Conservation (phyloP, 257 asterid species). For the Nemophila menziesii region DNA sequence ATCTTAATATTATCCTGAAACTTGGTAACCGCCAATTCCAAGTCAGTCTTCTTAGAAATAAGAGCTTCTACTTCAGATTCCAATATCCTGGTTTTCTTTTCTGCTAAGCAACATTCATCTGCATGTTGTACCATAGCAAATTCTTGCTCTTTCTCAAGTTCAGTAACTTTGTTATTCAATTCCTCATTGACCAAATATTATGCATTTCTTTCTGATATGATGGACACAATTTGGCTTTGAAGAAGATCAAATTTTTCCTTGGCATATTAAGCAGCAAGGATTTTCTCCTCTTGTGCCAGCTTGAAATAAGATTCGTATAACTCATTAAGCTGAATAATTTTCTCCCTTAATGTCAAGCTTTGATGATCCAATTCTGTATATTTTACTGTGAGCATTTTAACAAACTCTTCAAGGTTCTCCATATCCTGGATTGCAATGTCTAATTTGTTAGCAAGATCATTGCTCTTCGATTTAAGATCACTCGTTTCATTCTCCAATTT, state of each 20-base stretch:
- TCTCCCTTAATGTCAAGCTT: conserved; percentile 48
- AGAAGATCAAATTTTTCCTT: conserved; percentile 54
- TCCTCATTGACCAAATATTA: conserved; percentile 47
- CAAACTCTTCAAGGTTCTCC: conserved; percentile 55
- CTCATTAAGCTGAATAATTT: conserved; percentile 49
- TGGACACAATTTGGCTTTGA: conserved; percentile 26
- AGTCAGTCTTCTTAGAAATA: conserved; percentile 47
- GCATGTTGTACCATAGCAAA: conserved; percentile 82
- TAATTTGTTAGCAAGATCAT: conserved; percentile 35
- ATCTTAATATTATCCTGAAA: conserved; percentile 46
- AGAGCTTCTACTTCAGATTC: conserved; percentile 58
- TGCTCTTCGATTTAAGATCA: conserved; percentile 42
- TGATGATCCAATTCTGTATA: conserved; percentile 62
- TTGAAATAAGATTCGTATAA: conserved; percentile 52
- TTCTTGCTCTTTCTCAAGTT: conserved; percentile 85
- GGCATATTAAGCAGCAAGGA: conserved; percentile 53
- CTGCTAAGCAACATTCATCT: conserved; percentile 78
- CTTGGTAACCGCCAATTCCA: conserved; percentile 44
- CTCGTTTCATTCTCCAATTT: conserved; percentile 47
- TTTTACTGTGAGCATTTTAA: conserved; percentile 44
- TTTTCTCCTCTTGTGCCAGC: conserved; percentile 57
- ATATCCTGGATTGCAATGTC: conserved; percentile 51
- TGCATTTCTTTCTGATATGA: conserved; percentile 53
- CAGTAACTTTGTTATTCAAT: conserved; percentile 45
- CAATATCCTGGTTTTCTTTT: conserved; percentile 55